Evolutionary conservation across 805 yeast genomes (phyloP).

Genomic region (Lipomyces chichibuensis): DNA sequence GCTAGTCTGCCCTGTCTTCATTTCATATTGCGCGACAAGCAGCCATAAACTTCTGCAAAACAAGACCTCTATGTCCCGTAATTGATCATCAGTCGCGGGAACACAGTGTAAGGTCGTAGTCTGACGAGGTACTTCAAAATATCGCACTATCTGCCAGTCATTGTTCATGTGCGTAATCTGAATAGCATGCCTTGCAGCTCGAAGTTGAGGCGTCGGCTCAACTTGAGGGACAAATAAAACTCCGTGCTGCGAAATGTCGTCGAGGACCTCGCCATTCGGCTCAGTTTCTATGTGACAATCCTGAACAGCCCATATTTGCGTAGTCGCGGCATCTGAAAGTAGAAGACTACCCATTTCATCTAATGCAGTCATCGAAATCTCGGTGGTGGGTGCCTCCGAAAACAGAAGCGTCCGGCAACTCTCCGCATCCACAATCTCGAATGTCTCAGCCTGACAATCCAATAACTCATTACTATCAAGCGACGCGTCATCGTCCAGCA

Average conservation of each 20-base stretch:
- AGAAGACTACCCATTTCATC: background rate
- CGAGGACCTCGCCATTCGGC: background rate
- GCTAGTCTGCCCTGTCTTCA: background rate
- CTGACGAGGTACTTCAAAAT: background rate
- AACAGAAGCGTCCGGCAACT: background rate
- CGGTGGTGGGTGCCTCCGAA: background rate
- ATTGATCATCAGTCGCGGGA: background rate
- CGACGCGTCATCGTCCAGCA: background rate
- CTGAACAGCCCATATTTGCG: background rate
- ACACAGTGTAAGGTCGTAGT: background rate
- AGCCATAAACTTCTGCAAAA: background rate
- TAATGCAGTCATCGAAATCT: background rate
- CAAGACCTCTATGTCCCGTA: background rate
- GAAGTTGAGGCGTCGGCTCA: background rate
- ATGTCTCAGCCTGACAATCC: background rate
- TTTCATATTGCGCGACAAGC: background rate
- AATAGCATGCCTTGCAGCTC: background rate
- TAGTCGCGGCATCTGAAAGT: background rate
- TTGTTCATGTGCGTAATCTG: background rate
- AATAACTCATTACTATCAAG: background rate
- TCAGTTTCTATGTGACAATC: background rate
- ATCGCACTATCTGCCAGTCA: background rate
- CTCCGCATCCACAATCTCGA: background rate
- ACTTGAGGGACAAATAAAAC: background rate
- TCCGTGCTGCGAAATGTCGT: background rate